Base-by-base conservation (phyloP, 192 early-diverging fungal genomes). In the Linnemannia elongata region DNA sequence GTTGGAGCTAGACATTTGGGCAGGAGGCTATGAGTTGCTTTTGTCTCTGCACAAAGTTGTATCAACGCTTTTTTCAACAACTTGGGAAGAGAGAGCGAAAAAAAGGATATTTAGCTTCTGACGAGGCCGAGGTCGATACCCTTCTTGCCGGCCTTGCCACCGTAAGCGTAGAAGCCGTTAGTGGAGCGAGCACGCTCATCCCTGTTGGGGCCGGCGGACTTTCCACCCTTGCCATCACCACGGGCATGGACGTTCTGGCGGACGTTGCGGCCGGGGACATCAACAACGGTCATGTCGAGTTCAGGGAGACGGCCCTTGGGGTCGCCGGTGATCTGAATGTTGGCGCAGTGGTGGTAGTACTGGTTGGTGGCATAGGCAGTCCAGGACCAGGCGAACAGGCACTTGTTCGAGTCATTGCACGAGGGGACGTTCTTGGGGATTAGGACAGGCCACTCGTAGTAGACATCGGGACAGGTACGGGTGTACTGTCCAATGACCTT, bases 261-360 rank as follows among this genome's bases (percentile, higher is more conserved):
- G 18, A 79, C 60, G 5, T 71, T 41, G n/a, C 41, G 74, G 15
- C 57, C 41, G 4, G 39, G 41, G 38, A 87, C 75, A 75, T 87
- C 80, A 41, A 81, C 85, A 33, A 81, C 47, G 30, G 79, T 87
- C 79, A 87, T 87, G 38, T 72, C 70, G 60, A 87, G 63, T 1
- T 45, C 47, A 52, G 85, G 85, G 13, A 75, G 45, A 52, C 77
- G 69, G 72, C 78, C 79, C 4, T 47, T 47, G 18, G 20, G 41
- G 18, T 18, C 63, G 15, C 92, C 92, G 9, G 76, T 79, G 78
- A 95, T 91, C 36, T 89, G 83, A n/a, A 96, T 83, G 88, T 95
- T 93, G 57, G 93, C 94, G 81, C 94, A 95, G 88, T 95, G 93
- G 90, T 93, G 94, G 88, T 96, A 96, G 78, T 92, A 95, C 90